Percentiles rank a stretch among this genome's conserved stretches.
Evolutionary conservation across 1,284 basidiomycete species (phyloP).

Genomic region (Marasmius sp.): DNA sequence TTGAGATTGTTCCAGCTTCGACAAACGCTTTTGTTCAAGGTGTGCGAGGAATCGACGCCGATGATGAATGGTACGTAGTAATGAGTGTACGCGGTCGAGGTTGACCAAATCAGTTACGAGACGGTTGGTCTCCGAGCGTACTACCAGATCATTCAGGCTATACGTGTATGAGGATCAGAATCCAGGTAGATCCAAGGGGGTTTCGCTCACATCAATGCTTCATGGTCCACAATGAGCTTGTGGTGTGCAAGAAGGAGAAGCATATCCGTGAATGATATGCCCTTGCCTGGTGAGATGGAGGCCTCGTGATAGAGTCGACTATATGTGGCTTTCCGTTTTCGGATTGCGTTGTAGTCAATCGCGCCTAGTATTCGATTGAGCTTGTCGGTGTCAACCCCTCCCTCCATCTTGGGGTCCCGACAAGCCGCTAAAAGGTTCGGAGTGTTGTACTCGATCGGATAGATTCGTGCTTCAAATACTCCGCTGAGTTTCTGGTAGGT

Average conservation of each 20-base stretch:
- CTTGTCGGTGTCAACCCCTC: slow-evolving; percentile 65
- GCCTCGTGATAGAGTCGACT: slow-evolving; percentile 86
- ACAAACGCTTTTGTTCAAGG: slow-evolving; percentile 34
- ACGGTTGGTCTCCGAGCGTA: slow-evolving; percentile 73
- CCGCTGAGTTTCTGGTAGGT: slow-evolving; percentile 66
- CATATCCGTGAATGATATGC: slow-evolving; percentile 93
- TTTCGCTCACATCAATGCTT: slow-evolving; percentile 71
- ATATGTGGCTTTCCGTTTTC: slow-evolving; percentile 69
- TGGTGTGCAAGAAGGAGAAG: slow-evolving; percentile 87
- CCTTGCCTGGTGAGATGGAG: slow-evolving; percentile 67
- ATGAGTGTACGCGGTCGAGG: slow-evolving; percentile 78
- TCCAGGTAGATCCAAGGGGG: too few relatives aligned
- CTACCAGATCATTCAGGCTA: slow-evolving; percentile 8
- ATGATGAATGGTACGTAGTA: slow-evolving; percentile 74
- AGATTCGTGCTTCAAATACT: slow-evolving; percentile 84
- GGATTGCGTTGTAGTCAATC: slow-evolving; percentile 66
- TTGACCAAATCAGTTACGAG: slow-evolving; percentile 82
- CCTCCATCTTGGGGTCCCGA: slow-evolving; percentile 36
- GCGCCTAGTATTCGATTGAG: slow-evolving; percentile 58
- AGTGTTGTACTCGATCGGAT: slow-evolving; percentile 69
- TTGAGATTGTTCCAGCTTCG: slow-evolving; percentile 19
- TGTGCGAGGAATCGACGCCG: slow-evolving; percentile 65
- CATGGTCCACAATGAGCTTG: slow-evolving; percentile 87
- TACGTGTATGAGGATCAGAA: background rate
- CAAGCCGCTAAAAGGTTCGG: slow-evolving; percentile 56